Percentiles rank a stretch among this genome's conserved stretches.
phyloP scores from a whole-genome alignment of 768 basidiomycete genomes.

The Cystofilobasidium macerans region DNA sequence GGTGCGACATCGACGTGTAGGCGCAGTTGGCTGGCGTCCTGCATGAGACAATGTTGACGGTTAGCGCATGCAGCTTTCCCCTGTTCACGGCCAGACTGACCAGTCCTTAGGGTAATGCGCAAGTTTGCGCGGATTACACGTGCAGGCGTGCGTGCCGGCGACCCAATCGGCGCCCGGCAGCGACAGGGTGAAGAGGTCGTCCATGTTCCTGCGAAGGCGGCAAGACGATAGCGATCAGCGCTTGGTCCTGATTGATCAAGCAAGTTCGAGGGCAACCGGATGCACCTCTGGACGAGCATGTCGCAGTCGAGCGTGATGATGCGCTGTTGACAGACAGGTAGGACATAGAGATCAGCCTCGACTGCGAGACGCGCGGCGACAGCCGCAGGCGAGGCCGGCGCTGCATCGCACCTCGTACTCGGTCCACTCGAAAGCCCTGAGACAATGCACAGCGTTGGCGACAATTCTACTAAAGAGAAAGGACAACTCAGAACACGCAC shows the following conservation, averaged over 20 bases:
- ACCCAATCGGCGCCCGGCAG: constrained; percentile 49
- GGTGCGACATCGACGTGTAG: constrained; percentile 46
- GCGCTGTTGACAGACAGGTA: constrained; percentile 28
- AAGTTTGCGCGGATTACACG: constrained; percentile 81
- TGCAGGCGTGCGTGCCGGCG: constrained; percentile 73
- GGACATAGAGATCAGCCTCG: background rate
- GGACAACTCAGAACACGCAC: constrained; percentile 1
- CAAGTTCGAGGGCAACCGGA: background rate
- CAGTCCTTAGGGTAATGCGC: constrained; percentile 82
- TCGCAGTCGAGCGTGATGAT: constrained; percentile 75
- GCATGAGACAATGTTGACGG: background rate
- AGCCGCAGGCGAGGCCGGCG: no score
- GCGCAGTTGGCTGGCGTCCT: constrained; percentile 93
- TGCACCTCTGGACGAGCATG: constrained; percentile 59
- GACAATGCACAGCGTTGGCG: background rate
- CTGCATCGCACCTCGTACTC: constrained; percentile 23
- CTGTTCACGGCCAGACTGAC: constrained; percentile 38
- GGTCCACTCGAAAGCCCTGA: constrained; percentile 24
- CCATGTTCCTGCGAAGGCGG: constrained; percentile 52
- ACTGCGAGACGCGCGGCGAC: background rate
- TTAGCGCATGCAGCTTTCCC: background rate
- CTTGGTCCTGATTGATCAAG: background rate
- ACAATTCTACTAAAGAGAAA: background rate
- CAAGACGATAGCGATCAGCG: no score
- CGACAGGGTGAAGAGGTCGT: constrained; percentile 47